Evolutionary conservation across 805 yeast species (phyloP).

Genomic region (Tanozyma kutaoensis): DNA sequence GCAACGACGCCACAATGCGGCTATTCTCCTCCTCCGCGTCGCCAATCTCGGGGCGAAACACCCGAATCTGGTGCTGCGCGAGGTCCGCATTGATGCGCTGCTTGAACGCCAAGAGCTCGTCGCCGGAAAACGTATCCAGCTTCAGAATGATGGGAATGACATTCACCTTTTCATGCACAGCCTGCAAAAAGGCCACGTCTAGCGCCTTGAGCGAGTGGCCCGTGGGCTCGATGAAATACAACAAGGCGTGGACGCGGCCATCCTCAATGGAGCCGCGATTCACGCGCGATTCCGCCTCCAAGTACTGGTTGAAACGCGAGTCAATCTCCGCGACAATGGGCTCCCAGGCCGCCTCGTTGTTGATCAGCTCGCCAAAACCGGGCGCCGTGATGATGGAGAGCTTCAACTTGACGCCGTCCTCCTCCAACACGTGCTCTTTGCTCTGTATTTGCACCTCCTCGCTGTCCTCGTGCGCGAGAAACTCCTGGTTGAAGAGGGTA

Average conservation of each 20-base stretch:
- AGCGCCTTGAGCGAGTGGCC: slow-evolving; percentile 86
- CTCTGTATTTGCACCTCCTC: slow-evolving; percentile 12
- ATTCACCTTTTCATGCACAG: slow-evolving; percentile 82
- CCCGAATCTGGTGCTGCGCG: slow-evolving; percentile 53
- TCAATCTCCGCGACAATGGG: slow-evolving; percentile 88
- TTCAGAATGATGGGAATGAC: slow-evolving; percentile 91
- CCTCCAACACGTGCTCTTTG: slow-evolving; percentile 43
- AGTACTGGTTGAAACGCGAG: slow-evolving; percentile 70
- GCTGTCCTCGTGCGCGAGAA: slow-evolving; percentile 8
- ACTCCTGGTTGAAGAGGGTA: slow-evolving; percentile 55
- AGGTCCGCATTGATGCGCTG: slow-evolving; percentile 68
- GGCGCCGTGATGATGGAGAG: slow-evolving; percentile 79
- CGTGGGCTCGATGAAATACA: slow-evolving; percentile 93
- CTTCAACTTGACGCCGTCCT: slow-evolving; percentile 72
- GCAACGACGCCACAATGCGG: slow-evolving; percentile 58
- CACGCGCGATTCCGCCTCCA: slow-evolving; percentile 81
- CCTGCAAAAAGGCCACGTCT: slow-evolving; percentile 80
- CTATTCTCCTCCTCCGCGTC: slow-evolving; percentile 28
- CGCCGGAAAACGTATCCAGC: slow-evolving; percentile 84
- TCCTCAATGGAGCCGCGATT: slow-evolving; percentile 63
- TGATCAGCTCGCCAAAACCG: slow-evolving; percentile 84
- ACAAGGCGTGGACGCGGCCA: slow-evolving; percentile 81
- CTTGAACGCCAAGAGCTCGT: slow-evolving; percentile 70
- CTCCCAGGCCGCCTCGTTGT: slow-evolving; percentile 59
- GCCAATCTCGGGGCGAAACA: slow-evolving; percentile 64